phyloP scores from a whole-genome alignment of 495 filamentous ascomycete genomes.

The Platismatia glauca region DNA sequence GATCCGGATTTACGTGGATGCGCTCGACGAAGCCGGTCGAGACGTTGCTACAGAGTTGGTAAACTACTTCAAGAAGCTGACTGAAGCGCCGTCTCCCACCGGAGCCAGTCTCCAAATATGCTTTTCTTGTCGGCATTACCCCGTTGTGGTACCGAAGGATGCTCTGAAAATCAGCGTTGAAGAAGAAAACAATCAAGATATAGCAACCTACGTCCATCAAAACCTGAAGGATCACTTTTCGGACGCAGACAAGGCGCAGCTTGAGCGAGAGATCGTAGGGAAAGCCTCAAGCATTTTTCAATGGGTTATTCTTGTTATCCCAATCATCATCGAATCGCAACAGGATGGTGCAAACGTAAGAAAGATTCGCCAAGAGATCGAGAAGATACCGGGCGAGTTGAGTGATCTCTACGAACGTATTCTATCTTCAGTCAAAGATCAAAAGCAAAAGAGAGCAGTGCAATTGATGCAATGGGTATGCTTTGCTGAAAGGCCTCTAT shows the following conservation, averaged over 20 bases:
- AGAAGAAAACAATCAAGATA: not conserved
- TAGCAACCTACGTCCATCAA: not conserved
- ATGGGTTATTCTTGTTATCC: not conserved
- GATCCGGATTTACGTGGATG: not conserved
- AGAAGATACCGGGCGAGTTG: not conserved
- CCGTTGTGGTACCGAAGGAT: not conserved
- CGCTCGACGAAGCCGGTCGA: not conserved
- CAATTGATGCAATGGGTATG: constrained; percentile 3
- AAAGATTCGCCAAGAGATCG: not conserved
- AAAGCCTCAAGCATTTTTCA: not conserved
- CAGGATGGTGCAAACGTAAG: not conserved
- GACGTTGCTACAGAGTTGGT: not conserved
- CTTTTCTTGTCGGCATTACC: not conserved
- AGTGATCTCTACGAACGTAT: not conserved
- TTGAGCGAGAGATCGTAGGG: not conserved
- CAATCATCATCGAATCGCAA: not conserved
- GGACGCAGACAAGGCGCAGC: not conserved
- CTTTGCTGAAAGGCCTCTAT: not conserved
- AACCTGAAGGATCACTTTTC: not conserved
- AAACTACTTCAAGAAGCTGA: not conserved
- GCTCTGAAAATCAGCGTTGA: not conserved
- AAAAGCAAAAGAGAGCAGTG: not conserved
- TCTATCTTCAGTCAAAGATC: no score
- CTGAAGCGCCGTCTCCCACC: not conserved
- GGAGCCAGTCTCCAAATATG: not conserved